Evolutionary conservation across 306 rosid genomes (phyloP), one percentile per base, ranked within the genome.

Genomic region (Dryas octopetala): DNA sequence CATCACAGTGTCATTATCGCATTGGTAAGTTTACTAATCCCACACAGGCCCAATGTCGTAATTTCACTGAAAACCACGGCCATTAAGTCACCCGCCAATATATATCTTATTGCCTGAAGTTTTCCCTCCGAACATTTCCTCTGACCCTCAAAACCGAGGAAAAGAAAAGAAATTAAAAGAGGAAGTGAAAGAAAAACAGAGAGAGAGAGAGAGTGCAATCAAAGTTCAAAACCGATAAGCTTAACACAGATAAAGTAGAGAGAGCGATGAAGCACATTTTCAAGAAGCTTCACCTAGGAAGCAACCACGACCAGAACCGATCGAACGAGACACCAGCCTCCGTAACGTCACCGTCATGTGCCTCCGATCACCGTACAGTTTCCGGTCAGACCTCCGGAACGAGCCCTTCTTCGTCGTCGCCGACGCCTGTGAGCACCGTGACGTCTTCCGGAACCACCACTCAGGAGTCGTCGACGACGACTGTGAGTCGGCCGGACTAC

Each of bases 211-310:
- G 15, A 55, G 4, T 8, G 58, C 12, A 51, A 51, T 23, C 57
- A 44, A 26, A 23, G 23, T 23, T 23, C 3, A 8, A 68, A 13
- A 9, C 47, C 40, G 64, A 12, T 15, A 54, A 63, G 43, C 13
- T 13, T 26, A n/a, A 46, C 49, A 46, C 8, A 5, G 59, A 72
- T 46, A 58, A 68, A 46, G 40, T 12, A 28, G 62, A 64, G 73
- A 70, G 67, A 68, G 78, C 57, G 76, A 95, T 95, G 99, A 95
- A 88, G 77, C 89, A 89, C 92, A 92, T 95, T 91, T 95, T 95
- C 93, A 95, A 95, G 96, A 95, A 92, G 90, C 96, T 95, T 86
- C 97, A 92, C 54, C 85, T 84, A 70, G 98, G 97, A 19, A 84
- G 91, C 86, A 90, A 82, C 58, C 90, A 90, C 85, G 97, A 91